These are phyloP conservation scores for Suhomyces bokatorum DNA, from an alignment of 1,139 yeast species.

Conservation along the genomic window DNA sequence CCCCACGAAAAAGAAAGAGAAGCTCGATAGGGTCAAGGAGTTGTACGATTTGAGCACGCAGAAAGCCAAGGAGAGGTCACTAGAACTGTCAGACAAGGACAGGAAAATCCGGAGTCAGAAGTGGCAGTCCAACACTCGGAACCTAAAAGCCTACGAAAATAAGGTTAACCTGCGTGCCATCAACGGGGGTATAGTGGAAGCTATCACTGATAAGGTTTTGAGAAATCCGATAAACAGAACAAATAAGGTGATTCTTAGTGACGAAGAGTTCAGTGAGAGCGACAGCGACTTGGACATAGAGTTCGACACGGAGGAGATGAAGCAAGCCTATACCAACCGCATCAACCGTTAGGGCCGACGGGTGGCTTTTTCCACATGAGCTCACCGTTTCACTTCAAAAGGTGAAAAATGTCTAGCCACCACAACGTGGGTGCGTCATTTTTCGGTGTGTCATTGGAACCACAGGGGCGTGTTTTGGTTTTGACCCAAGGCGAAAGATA, in stretches of 20 bases:
- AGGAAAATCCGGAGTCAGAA: constrained; percentile 18
- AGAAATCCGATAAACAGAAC: constrained; percentile 5
- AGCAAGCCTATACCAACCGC: constrained; percentile 15
- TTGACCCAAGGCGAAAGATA: too few species aligned
- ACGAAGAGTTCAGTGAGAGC: constrained; percentile 11
- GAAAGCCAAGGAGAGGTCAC: constrained; percentile 20
- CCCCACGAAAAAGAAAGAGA: constrained; percentile 17
- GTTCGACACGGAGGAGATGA: constrained; percentile 20
- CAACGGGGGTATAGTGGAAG: constrained; percentile 6
- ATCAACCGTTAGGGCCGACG: too few species aligned
- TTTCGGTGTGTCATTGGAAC: too few species aligned
- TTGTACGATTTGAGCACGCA: constrained; percentile 25
- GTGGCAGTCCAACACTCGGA: constrained; percentile 25
- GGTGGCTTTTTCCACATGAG: too few species aligned
- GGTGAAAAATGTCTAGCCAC: too few species aligned
- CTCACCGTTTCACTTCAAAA: too few species aligned
- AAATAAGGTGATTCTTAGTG: constrained; percentile 12
- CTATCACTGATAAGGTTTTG: constrained; percentile 3
- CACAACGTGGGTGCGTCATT: neutral
- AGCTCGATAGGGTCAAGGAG: constrained; percentile 22
- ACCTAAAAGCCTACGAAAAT: constrained; percentile 21
- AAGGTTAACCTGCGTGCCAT: constrained; percentile 13
- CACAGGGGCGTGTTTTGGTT: neutral
- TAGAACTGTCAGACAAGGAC: constrained; percentile 24
- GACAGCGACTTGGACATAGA: constrained; percentile 24